phyloP scores from a whole-genome alignment of 768 basidiomycete species.

The Boletus vermiculosoides region DNA sequence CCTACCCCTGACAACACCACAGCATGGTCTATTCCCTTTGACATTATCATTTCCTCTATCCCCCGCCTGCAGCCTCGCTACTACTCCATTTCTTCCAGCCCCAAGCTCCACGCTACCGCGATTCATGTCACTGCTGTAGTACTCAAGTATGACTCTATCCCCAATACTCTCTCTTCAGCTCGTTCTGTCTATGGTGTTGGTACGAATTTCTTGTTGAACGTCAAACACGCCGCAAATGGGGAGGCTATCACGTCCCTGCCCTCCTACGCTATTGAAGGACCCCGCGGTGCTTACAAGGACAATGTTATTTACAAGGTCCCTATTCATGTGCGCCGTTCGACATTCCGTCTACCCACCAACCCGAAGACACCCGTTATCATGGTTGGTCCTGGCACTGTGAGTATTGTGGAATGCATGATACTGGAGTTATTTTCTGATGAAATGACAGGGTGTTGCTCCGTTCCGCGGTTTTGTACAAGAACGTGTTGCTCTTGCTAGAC shows the following conservation, averaged over 20 bases:
- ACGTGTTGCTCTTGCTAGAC: conserved; percentile 92
- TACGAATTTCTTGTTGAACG: conserved; percentile 93
- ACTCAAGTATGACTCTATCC: conserved; percentile 81
- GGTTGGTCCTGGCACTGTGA: conserved; percentile 97
- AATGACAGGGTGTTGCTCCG: conserved; percentile 87
- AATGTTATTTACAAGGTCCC: conserved; percentile 80
- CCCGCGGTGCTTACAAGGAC: conserved; percentile 77
- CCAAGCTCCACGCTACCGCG: conserved; percentile 83
- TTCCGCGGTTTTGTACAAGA: conserved; percentile 99
- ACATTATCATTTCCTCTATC: conserved; percentile 91
- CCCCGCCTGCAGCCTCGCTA: conserved; percentile 95
- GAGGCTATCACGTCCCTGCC: conserved; percentile 60
- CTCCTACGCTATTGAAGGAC: conserved; percentile 84
- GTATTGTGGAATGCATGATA: conserved; percentile 30
- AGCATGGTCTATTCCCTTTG: conserved; percentile 91
- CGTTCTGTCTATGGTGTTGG: conserved; percentile 87
- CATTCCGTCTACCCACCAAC: conserved; percentile 95
- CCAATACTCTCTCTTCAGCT: conserved; percentile 47
- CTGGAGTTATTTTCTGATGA: conserved; percentile 5
- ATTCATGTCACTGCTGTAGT: conserved; percentile 97
- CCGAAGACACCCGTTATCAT: conserved; percentile 99
- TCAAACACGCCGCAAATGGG: conserved; percentile 71
- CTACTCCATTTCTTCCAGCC: conserved; percentile 98
- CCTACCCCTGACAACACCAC: conserved; percentile 79
- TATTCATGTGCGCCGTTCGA: conserved; percentile 92